phyloP scores from a whole-genome alignment of 805 yeast genomes.

The Blastobotrys muscicola region DNA sequence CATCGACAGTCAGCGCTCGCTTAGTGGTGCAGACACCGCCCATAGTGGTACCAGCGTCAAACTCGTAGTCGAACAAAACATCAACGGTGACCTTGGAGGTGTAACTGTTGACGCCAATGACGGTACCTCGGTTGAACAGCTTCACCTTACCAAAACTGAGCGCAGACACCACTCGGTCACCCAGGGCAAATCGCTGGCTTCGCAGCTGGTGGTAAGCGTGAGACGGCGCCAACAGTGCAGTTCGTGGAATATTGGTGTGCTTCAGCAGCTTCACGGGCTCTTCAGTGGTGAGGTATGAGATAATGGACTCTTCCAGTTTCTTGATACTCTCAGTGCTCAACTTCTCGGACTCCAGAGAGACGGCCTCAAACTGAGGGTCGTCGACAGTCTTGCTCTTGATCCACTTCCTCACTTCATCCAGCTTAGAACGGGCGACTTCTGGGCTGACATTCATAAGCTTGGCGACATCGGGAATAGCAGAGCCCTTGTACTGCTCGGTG shows the following conservation, averaged over 20 bases:
- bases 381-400: conserved; percentile 36
- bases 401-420: conserved; percentile 36
- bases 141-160: conserved; percentile 87
- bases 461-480: conserved; percentile 18
- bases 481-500: conserved; percentile 6
- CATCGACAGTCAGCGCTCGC: conserved; percentile 78
- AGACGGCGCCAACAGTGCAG: conserved; percentile 69
- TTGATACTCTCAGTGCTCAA: conserved; percentile 56
- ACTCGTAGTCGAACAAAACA: conserved; percentile 73
- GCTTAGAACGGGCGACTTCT: conserved; percentile 21
- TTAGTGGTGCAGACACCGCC: conserved; percentile 68
- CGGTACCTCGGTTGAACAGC: conserved; percentile 79
- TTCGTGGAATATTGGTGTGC: conserved; percentile 73
- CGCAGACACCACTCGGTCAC: conserved; percentile 83
- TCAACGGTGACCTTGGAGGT: conserved; percentile 50
- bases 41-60: conserved; percentile 73
- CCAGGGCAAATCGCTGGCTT: conserved; percentile 69
- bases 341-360: conserved; percentile 69
- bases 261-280: conserved; percentile 38
- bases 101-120: conserved; percentile 58
- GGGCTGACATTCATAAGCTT: conserved; percentile 16
- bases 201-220: conserved; percentile 63
- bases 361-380: conserved; percentile 40
- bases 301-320: conserved; percentile 55
- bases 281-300: conserved; percentile 33